These are phyloP conservation scores for Penicillium fimorum DNA, from an alignment of 495 filamentous ascomycete genomes.

Conservation along the genomic window DNA sequence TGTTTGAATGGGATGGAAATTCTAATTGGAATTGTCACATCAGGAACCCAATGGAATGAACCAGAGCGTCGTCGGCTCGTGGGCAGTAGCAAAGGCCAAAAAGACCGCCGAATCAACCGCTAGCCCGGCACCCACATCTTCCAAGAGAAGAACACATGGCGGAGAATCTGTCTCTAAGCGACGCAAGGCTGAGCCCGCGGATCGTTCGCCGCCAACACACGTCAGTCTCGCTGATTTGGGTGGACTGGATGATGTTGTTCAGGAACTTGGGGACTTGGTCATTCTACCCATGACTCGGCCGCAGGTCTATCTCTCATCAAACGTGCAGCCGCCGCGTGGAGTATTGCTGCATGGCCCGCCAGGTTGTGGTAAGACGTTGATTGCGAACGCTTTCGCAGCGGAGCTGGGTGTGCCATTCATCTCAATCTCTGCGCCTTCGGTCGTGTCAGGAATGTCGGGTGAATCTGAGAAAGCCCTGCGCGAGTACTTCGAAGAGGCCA, in stretches of 20 bases:
- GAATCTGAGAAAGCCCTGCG: conserved; percentile 94
- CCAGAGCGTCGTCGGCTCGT: conserved; percentile 66
- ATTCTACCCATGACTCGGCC: conserved; percentile 77
- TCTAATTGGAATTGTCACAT: conserved; percentile 8
- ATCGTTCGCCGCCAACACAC: conserved; percentile 71
- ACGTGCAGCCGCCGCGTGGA: conserved; percentile 75
- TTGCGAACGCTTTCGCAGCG: conserved; percentile 87
- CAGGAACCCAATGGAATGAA: conserved; percentile 72
- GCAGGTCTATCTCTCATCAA: conserved; percentile 59
- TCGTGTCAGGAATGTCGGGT: conserved; percentile 93
- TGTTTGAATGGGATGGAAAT: not conserved
- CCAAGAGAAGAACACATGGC: conserved; percentile 55
- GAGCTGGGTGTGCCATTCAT: conserved; percentile 84
- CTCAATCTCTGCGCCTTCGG: conserved; percentile 81
- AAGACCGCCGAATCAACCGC: conserved; percentile 36
- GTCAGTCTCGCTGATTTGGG: conserved; percentile 79
- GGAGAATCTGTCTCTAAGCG: conserved; percentile 69
- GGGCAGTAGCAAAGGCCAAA: conserved; percentile 52
- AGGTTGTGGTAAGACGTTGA: conserved; percentile 93
- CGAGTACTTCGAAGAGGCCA: conserved; percentile 87
- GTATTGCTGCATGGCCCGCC: conserved; percentile 90
- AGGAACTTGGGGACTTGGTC: conserved; percentile 74
- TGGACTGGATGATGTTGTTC: conserved; percentile 77
- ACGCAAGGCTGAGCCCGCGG: conserved; percentile 56
- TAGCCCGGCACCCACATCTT: conserved; percentile 26